Evolutionary conservation across 768 basidiomycete genomes (phyloP).

Genomic region (Galerina marginata): DNA sequence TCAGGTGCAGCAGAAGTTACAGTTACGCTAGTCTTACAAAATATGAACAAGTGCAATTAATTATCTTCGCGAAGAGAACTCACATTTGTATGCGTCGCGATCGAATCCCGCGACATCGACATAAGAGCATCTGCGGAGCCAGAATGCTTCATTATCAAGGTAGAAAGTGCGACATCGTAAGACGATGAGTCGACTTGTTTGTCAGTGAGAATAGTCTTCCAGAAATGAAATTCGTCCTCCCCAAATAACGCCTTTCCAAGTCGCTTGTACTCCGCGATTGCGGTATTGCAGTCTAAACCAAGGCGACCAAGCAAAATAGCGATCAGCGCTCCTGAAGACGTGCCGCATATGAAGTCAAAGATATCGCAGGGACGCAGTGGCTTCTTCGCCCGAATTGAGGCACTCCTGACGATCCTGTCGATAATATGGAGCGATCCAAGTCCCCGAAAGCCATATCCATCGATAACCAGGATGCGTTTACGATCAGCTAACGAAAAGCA

Average conservation of each 20-base stretch:
- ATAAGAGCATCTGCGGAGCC: too few relatives aligned
- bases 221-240: slow-evolving; percentile 19
- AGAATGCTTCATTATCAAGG: too few relatives aligned
- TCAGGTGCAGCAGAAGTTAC: slow-evolving; percentile 26
- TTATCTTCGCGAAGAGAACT: too few relatives aligned
- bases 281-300: slow-evolving; percentile 29
- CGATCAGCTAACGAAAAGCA: not conserved
- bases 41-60: too few relatives aligned
- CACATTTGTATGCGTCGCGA: too few relatives aligned
- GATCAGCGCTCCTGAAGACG: slow-evolving; percentile 32
- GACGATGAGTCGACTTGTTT: not conserved
- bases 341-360: slow-evolving; percentile 36
- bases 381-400: slow-evolving; percentile 19
- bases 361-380: slow-evolving; percentile 27
- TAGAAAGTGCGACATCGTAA: too few relatives aligned
- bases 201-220: slow-evolving; percentile 18
- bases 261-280: slow-evolving; percentile 29
- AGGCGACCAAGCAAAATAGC: slow-evolving; percentile 33
- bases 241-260: slow-evolving; percentile 20
- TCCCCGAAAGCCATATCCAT: slow-evolving; percentile 34
- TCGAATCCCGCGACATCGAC: too few relatives aligned
- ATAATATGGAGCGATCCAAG: slow-evolving; percentile 29
- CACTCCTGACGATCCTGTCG: slow-evolving; percentile 26
- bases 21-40: slow-evolving; percentile 22
- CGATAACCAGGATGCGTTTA: slow-evolving; percentile 30